Conservation (phyloP, 805 yeast genomes). For the Starmerella apis region DNA sequence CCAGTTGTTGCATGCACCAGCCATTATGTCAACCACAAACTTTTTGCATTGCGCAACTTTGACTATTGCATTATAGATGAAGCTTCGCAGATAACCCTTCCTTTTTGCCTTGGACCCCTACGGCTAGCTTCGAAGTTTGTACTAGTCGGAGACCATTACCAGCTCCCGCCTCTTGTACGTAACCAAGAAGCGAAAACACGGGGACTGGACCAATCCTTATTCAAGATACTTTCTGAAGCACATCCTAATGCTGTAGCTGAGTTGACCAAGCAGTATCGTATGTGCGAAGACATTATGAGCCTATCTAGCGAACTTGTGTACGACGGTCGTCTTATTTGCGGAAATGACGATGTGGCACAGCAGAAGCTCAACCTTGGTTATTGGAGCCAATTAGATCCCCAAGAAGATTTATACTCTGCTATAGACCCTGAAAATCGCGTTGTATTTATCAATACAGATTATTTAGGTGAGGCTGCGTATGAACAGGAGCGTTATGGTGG, state of each 20-base stretch:
- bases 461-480: constrained; percentile 38
- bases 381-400: constrained; percentile 16
- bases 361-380: constrained; percentile 46
- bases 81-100: constrained; percentile 91
- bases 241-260: constrained; percentile 71
- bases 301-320: constrained; percentile 73
- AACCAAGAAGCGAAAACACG: constrained; percentile 52
- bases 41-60: constrained; percentile 50
- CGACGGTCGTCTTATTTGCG: constrained; percentile 66
- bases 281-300: constrained; percentile 82
- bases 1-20: constrained; percentile 84
- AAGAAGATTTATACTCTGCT: constrained; percentile 12
- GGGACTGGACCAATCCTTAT: constrained; percentile 66
- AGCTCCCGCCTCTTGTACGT: constrained; percentile 78
- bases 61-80: constrained; percentile 95
- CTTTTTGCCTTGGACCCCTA: constrained; percentile 81
- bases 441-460: constrained; percentile 70
- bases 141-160: constrained; percentile 93
- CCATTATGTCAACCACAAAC: constrained; percentile 57
- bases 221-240: constrained; percentile 57
- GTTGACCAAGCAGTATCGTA: constrained; percentile 75
- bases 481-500: constrained; percentile 56
- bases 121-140: constrained; percentile 67
- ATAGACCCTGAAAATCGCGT: constrained; percentile 52
- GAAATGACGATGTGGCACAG: constrained; percentile 52